These are phyloP conservation scores for Trypanosoma melophagium DNA, from an alignment of 208 protist genomes.

Conservation along the genomic window DNA sequence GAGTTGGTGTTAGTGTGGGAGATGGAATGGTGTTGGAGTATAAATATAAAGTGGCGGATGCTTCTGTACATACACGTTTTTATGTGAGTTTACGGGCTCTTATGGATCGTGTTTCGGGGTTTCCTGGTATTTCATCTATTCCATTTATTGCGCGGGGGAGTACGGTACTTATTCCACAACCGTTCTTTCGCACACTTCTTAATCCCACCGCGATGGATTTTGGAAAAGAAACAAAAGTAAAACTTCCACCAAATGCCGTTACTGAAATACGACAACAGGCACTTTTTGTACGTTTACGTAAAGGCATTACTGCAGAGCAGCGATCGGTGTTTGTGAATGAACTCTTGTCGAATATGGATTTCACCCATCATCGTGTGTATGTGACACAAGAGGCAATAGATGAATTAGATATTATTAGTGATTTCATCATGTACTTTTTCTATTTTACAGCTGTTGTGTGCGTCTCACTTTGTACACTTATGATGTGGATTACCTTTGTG, in stretches of 20 bases:
- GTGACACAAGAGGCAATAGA: slow-evolving; percentile 48
- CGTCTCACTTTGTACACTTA: slow-evolving; percentile 92
- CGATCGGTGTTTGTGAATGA: slow-evolving; percentile 82
- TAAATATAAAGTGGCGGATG: slow-evolving; percentile 31
- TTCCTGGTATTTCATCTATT: slow-evolving; percentile 74
- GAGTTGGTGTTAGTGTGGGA: slow-evolving; percentile 37
- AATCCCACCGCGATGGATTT: slow-evolving; percentile 50
- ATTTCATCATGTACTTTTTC: slow-evolving; percentile 92
- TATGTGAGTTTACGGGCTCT: slow-evolving; percentile 63
- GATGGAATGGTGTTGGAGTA: slow-evolving; percentile 36
- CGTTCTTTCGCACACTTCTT: slow-evolving; percentile 50
- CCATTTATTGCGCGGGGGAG: slow-evolving; percentile 33
- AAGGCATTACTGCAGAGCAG: slow-evolving; percentile 30
- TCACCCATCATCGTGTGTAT: slow-evolving; percentile 37
- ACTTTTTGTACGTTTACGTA: slow-evolving; percentile 71
- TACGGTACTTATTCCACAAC: slow-evolving; percentile 67
- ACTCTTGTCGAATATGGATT: slow-evolving; percentile 66
- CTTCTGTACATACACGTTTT: slow-evolving; percentile 36
- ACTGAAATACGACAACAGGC: slow-evolving; percentile 44
- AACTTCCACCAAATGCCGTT: slow-evolving; percentile 22
- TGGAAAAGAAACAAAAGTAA: background rate
- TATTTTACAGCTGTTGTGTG: slow-evolving; percentile 90
- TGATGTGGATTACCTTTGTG: slow-evolving; percentile 95
- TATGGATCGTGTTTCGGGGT: slow-evolving; percentile 85
- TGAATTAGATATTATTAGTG: slow-evolving; percentile 45